Conservation (phyloP, 2,329 filamentous ascomycete species). For the Pezizomycotina sp. region DNA sequence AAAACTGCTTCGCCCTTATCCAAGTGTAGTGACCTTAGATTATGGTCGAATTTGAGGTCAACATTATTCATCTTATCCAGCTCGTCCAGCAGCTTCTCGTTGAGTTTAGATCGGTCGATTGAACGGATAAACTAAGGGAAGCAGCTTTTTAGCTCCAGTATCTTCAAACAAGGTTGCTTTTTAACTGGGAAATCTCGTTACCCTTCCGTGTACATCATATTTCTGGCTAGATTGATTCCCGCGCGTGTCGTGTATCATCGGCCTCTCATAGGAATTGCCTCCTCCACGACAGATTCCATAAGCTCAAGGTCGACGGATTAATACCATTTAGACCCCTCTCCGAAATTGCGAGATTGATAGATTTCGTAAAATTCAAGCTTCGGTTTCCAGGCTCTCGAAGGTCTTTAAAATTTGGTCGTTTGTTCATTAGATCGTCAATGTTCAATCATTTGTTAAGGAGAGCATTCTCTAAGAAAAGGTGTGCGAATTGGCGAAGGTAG, state of each 20-base stretch:
- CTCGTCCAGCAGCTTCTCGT: constrained; percentile 66
- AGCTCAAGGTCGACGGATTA: constrained; percentile 40
- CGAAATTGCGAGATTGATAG: constrained; percentile 92
- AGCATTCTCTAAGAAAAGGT: neutral
- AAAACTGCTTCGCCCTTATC: constrained; percentile 69
- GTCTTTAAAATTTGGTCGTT: constrained; percentile 39
- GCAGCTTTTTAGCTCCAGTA: constrained; percentile 2
- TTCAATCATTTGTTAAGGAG: constrained; percentile 2
- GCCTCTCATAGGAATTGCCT: constrained; percentile 85
- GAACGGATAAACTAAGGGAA: constrained; percentile 56
- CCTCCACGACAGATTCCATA: constrained; percentile 50
- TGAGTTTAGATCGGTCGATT: constrained; percentile 68
- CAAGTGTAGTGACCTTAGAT: constrained; percentile 81
- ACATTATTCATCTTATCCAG: constrained; percentile 77
- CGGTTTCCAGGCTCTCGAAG: constrained; percentile 66
- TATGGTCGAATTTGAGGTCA: constrained; percentile 81
- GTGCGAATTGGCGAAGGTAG: neutral
- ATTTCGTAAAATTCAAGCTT: constrained; percentile 88
- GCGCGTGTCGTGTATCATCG: constrained; percentile 82
- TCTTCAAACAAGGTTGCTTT: neutral
- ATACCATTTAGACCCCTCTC: constrained; percentile 84
- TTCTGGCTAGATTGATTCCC: constrained; percentile 47
- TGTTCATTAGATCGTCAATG: constrained; percentile 1
- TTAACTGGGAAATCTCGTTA: constrained; percentile 29
- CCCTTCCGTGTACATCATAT: constrained; percentile 77